phyloP scores from a whole-genome alignment of 371 early-diverging fungal species.

The Amoeboaphelidium protococcarum region DNA sequence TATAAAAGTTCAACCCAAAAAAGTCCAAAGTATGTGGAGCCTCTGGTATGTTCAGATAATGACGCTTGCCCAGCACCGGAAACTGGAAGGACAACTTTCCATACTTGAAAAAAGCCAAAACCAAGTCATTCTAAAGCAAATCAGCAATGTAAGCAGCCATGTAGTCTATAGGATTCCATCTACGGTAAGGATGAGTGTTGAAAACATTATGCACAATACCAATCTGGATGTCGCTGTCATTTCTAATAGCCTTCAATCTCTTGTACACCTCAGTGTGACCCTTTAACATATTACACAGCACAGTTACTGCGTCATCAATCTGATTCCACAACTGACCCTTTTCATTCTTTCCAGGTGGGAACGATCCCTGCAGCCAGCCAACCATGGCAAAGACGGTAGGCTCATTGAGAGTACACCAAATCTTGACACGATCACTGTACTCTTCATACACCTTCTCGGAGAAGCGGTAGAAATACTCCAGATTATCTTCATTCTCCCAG shows the following conservation, averaged over 20 bases:
- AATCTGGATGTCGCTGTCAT: background rate
- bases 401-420: conserved; percentile 16
- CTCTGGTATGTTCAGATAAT: background rate
- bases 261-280: background rate
- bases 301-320: background rate
- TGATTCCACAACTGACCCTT: background rate
- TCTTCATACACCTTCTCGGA: conserved; percentile 6
- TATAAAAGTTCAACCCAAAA: conserved; percentile 12
- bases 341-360: conserved; percentile 8
- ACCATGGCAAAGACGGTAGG: conserved; percentile 4
- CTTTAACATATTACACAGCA: background rate
- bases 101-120: background rate
- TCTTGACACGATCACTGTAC: conserved; percentile 9
- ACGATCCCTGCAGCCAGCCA: conserved; percentile 5
- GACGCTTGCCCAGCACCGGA: background rate
- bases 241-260: background rate
- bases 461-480: conserved; percentile 8
- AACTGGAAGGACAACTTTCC: background rate
- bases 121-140: background rate
- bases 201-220: background rate
- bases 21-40: conserved; percentile 7
- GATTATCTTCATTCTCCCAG: conserved; percentile 4
- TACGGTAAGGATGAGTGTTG: background rate
- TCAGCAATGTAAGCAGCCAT: background rate
- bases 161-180: background rate